These are phyloP conservation scores for Castanea mollissima DNA, from an alignment of 306 rosid species.

Conservation along the genomic window DNA sequence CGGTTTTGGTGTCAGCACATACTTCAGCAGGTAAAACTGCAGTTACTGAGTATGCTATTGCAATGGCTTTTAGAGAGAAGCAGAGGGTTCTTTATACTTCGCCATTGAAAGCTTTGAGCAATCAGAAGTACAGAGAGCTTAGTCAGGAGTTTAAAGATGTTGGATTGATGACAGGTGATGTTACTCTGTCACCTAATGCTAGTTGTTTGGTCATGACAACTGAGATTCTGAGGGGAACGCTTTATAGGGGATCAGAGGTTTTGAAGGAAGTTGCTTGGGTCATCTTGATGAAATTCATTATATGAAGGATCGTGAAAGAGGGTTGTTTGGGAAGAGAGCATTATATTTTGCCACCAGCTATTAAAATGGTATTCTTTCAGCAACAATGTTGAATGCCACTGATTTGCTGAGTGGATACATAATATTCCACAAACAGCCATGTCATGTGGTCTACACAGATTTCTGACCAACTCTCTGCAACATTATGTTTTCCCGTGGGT, in stretches of 20 bases:
- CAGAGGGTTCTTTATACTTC: constrained; percentile 93
- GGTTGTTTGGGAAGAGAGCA: constrained; percentile 99
- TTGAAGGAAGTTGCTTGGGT: constrained; percentile 96
- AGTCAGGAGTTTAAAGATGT: constrained; percentile 82
- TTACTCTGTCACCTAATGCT: constrained; percentile 81
- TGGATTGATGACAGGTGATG: constrained; percentile 96
- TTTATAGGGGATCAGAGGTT: constrained; percentile 88
- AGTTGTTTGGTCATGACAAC: constrained; percentile 92
- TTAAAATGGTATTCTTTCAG: constrained; percentile 92
- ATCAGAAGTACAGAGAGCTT: constrained; percentile 87
- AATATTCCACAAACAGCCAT: constrained; percentile 88
- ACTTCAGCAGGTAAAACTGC: constrained; percentile 98
- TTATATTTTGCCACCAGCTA: constrained; percentile 89
- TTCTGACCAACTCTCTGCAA: constrained; percentile 89
- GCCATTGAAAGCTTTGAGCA: constrained; percentile 86
- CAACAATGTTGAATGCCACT: constrained; percentile 94
- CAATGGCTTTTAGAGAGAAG: constrained; percentile 85
- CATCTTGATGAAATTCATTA: constrained; percentile 92
- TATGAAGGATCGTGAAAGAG: constrained; percentile 96
- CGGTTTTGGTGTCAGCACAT: constrained; percentile 90
- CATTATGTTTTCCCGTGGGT: constrained; percentile 78
- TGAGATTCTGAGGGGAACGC: constrained; percentile 90
- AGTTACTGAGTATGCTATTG: constrained; percentile 92
- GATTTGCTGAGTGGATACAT: constrained; percentile 97
- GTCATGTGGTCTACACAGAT: constrained; percentile 96